These are phyloP conservation scores for Phytophthora ramorum DNA, from an alignment of 352 stramenopile genomes.

Conservation along the genomic window DNA sequence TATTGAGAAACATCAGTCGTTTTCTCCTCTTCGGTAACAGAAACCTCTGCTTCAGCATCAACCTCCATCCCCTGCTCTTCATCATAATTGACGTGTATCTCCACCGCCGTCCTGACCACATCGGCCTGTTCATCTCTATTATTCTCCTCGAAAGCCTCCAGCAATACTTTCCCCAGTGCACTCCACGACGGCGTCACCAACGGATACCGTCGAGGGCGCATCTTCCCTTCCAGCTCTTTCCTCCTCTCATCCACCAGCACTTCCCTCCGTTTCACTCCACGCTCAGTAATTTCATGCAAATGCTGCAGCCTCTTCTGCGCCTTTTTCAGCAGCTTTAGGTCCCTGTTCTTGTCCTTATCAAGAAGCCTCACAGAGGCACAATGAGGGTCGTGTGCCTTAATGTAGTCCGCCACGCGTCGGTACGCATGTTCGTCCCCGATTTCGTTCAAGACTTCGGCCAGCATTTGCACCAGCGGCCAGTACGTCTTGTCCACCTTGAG, in stretches of 20 bases:
- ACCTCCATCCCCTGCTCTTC: neutral
- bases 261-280: constrained; percentile 42
- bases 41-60: constrained; percentile 5
- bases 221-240: constrained; percentile 21
- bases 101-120: constrained; percentile 26
- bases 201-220: constrained; percentile 40
- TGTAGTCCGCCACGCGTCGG: constrained; percentile 48
- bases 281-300: constrained; percentile 23
- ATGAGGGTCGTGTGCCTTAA: constrained; percentile 52
- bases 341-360: constrained; percentile 17
- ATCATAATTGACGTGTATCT: constrained; percentile 27
- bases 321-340: constrained; percentile 16
- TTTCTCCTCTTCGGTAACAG: neutral
- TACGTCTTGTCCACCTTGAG: constrained; percentile 64
- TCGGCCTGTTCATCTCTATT: constrained; percentile 34
- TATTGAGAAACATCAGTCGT: constrained; percentile 1
- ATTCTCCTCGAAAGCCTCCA: constrained; percentile 71
- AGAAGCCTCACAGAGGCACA: constrained; percentile 46
- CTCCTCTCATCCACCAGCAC: constrained; percentile 28
- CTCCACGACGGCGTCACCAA: constrained; percentile 58
- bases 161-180: constrained; percentile 59
- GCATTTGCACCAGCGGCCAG: constrained; percentile 63
- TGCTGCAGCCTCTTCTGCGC: constrained; percentile 33
- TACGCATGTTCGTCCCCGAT: constrained; percentile 65
- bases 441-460: constrained; percentile 66